These are phyloP conservation scores for Lentinula sp. DNA, from an alignment of 768 basidiomycete species.

Conservation along the genomic window DNA sequence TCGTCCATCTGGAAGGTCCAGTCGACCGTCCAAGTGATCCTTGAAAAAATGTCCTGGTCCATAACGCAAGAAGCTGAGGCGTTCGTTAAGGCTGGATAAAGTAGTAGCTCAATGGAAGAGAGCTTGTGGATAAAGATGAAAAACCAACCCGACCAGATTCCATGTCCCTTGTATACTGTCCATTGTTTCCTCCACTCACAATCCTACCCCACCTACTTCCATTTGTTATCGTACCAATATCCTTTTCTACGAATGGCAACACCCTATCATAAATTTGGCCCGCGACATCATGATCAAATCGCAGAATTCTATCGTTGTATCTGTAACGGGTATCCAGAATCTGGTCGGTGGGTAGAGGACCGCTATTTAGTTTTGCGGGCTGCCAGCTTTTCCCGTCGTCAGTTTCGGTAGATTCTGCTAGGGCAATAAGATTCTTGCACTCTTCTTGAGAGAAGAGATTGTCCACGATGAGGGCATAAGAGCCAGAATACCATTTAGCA, in stretches of 20 bases:
- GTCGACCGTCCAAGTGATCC: slow-evolving; percentile 31
- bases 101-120: not conserved
- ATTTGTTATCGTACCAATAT: slow-evolving; percentile 25
- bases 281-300: slow-evolving; percentile 27
- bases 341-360: slow-evolving; percentile 12
- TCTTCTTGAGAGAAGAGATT: slow-evolving; percentile 33
- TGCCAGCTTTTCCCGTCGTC: slow-evolving; percentile 31
- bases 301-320: slow-evolving; percentile 32
- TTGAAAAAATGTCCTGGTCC: slow-evolving; percentile 36
- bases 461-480: slow-evolving; percentile 38
- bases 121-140: not conserved
- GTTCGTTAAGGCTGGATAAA: slow-evolving; percentile 30
- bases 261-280: slow-evolving; percentile 28
- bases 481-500: slow-evolving; percentile 23
- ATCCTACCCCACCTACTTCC: slow-evolving; percentile 28
- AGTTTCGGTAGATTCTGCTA: slow-evolving; percentile 25
- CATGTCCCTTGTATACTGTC: slow-evolving; percentile 22
- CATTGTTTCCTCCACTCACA: slow-evolving; percentile 18
- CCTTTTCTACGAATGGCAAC: slow-evolving; percentile 29
- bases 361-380: slow-evolving; percentile 28
- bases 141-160: slow-evolving; percentile 27
- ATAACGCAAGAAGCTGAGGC: slow-evolving; percentile 38
- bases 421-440: slow-evolving; percentile 30
- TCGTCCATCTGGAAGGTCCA: slow-evolving; percentile 26
- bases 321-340: slow-evolving; percentile 31